phyloP scores from a whole-genome alignment of 1,284 basidiomycete species.

The Xerocomus nothofagi region DNA sequence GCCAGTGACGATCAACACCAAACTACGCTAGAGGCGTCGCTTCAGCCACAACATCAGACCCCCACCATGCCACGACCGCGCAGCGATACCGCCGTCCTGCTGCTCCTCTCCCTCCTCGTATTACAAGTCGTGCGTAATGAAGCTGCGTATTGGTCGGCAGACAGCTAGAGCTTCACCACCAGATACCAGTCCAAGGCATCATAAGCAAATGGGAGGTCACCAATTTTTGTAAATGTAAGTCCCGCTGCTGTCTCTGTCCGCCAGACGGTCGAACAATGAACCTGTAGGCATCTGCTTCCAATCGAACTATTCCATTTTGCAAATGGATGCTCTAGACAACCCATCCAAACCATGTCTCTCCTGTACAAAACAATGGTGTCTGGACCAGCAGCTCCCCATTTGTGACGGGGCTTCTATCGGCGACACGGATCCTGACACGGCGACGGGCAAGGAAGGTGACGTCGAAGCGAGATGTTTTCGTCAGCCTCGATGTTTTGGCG shows the following conservation, averaged over 20 bases:
- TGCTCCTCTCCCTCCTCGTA: constrained; percentile 21
- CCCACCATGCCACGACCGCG: constrained; percentile 24
- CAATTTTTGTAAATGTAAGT: constrained; percentile 80
- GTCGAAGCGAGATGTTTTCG: constrained; percentile 95
- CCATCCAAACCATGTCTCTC: constrained; percentile 87
- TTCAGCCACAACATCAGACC: constrained; percentile 20
- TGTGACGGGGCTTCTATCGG: constrained; percentile 84
- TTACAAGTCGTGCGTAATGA: constrained; percentile 30
- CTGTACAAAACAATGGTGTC: constrained; percentile 94
- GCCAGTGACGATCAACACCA: constrained; percentile 15
- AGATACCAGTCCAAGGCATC: constrained; percentile 48
- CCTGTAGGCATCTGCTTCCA: constrained; percentile 84
- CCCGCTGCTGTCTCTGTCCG: background rate
- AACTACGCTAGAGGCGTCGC: constrained; percentile 5
- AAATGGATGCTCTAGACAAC: constrained; percentile 77
- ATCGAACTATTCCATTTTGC: constrained; percentile 84
- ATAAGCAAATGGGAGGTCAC: constrained; percentile 80
- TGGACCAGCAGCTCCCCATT: constrained; percentile 87
- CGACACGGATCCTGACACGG: constrained; percentile 87
- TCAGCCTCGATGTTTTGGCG: constrained; percentile 48
- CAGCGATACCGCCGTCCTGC: constrained; percentile 10
- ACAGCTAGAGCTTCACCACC: constrained; percentile 17
- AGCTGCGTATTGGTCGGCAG: background rate
- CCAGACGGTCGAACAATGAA: constrained; percentile 9
- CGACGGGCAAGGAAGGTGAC: constrained; percentile 94